A percentile compares a stretch with the other conserved stretches of the same genome.
Evolutionary conservation across 2,329 filamentous ascomycete species (phyloP).

Genomic region (Fonsecaea pugnacius): DNA sequence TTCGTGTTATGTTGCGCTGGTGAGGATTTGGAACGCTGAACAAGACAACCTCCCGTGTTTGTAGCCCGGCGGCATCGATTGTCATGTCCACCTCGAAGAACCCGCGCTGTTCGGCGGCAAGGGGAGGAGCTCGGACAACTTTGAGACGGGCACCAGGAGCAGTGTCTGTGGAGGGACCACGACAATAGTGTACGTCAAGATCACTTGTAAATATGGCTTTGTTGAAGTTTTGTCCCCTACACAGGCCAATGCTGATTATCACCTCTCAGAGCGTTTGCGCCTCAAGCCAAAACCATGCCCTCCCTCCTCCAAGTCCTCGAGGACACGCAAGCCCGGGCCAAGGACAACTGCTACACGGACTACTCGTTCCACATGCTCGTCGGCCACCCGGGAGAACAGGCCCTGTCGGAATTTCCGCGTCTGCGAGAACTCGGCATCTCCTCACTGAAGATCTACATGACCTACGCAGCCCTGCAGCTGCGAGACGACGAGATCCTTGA

Average conservation of each 20-base stretch:
- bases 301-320: constrained; percentile 51
- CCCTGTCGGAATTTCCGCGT: constrained; percentile 47
- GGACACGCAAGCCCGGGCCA: constrained; percentile 50
- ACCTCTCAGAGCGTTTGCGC: constrained; percentile 48
- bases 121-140: constrained; percentile 51
- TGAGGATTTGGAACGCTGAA: background rate
- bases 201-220: no score
- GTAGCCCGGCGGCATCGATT: constrained; percentile 53
- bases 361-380: constrained; percentile 60
- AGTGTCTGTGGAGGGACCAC: constrained; percentile 56
- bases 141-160: constrained; percentile 51
- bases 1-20: background rate
- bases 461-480: constrained; percentile 49
- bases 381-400: constrained; percentile 54
- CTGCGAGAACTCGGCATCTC: constrained; percentile 48
- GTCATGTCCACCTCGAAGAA: constrained; percentile 54
- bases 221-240: no score
- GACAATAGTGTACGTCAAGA: constrained; percentile 46
- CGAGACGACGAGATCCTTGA: constrained; percentile 52
- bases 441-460: constrained; percentile 54
- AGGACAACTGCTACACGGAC: constrained; percentile 53
- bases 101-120: constrained; percentile 53
- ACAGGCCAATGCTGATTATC: background rate
- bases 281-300: constrained; percentile 52
- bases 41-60: background rate